phyloP scores from a whole-genome alignment of 805 yeast species.

The Metschnikowia picachoensis region DNA sequence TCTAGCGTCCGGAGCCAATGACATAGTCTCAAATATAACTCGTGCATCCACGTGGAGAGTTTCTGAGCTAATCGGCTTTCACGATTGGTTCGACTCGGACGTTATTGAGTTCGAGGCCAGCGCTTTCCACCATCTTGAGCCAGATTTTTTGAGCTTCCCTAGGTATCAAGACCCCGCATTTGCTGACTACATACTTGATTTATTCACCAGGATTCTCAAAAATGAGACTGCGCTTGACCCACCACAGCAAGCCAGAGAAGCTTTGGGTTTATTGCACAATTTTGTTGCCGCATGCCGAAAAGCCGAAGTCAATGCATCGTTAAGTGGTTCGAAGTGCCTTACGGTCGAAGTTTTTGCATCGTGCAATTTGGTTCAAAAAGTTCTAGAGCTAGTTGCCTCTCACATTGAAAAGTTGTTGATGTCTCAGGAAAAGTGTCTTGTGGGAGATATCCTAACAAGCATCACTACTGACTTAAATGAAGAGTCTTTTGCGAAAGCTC shows the following conservation, averaged over 20 bases:
- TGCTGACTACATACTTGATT: not conserved
- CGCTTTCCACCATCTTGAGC: not conserved
- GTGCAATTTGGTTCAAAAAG: slow-evolving; percentile 1
- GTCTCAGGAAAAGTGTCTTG: not conserved
- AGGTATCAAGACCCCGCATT: not conserved
- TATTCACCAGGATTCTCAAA: not conserved
- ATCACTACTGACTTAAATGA: not conserved
- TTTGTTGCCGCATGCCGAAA: slow-evolving; percentile 23
- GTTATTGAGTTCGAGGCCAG: slow-evolving; percentile 5
- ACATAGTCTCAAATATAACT: slow-evolving; percentile 13
- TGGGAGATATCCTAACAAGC: not conserved
- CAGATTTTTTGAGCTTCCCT: not conserved
- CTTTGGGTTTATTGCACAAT: slow-evolving; percentile 24
- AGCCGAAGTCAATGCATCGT: slow-evolving; percentile 18
- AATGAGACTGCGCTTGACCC: not conserved
- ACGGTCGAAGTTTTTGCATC: slow-evolving; percentile 1
- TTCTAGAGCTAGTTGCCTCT: slow-evolving; percentile 3
- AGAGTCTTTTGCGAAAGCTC: slow-evolving; percentile 11
- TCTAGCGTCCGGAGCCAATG: slow-evolving; percentile 10
- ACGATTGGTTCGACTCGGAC: slow-evolving; percentile 30
- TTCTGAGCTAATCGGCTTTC: slow-evolving; percentile 27
- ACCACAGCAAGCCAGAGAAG: not conserved
- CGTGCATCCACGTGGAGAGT: slow-evolving; percentile 25
- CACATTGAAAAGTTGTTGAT: not conserved
- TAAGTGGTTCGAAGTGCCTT: slow-evolving; percentile 4